Evolutionary conservation across 2,329 filamentous ascomycete species (phyloP).

Genomic region (Orbilia brochopaga): DNA sequence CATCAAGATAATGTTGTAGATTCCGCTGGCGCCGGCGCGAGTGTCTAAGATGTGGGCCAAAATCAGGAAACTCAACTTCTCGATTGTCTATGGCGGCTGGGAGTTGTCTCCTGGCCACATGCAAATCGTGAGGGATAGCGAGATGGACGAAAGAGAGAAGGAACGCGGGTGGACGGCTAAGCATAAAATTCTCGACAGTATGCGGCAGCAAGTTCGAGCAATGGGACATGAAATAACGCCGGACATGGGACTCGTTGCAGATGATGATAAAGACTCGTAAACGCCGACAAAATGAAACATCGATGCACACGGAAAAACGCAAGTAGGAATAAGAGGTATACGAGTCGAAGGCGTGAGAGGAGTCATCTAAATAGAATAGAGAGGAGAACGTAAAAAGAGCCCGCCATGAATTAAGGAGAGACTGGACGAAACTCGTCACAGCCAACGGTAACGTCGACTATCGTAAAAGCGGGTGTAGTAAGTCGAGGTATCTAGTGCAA

Average conservation of each 20-base stretch:
- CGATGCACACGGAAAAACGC: no score
- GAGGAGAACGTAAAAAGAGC: background rate
- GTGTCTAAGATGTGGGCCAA: slow-evolving; percentile 74
- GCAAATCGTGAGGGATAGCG: slow-evolving; percentile 9
- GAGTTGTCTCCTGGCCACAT: background rate
- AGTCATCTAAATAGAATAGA: no score
- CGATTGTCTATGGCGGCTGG: slow-evolving; percentile 72
- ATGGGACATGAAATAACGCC: slow-evolving; percentile 59
- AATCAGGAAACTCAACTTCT: slow-evolving; percentile 68
- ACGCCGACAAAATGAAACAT: no score
- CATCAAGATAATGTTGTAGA: slow-evolving; percentile 60
- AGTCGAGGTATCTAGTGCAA: slow-evolving; percentile 21
- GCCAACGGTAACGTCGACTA: background rate
- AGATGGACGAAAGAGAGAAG: slow-evolving; percentile 66
- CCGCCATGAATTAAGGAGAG: background rate
- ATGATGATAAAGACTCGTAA: no score
- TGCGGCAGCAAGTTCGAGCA: slow-evolving; percentile 71
- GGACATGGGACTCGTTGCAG: slow-evolving; percentile 13
- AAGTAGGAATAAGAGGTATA: no score
- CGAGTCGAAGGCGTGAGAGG: no score
- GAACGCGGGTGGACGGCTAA: slow-evolving; percentile 64
- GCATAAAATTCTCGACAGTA: slow-evolving; percentile 72
- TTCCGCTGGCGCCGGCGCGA: slow-evolving; percentile 70
- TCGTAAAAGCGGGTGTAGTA: slow-evolving; percentile 15
- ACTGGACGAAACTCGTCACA: background rate